Base-by-base conservation (phyloP, 2,329 filamentous ascomycete genomes). In the Aureobasidium sp. region DNA sequence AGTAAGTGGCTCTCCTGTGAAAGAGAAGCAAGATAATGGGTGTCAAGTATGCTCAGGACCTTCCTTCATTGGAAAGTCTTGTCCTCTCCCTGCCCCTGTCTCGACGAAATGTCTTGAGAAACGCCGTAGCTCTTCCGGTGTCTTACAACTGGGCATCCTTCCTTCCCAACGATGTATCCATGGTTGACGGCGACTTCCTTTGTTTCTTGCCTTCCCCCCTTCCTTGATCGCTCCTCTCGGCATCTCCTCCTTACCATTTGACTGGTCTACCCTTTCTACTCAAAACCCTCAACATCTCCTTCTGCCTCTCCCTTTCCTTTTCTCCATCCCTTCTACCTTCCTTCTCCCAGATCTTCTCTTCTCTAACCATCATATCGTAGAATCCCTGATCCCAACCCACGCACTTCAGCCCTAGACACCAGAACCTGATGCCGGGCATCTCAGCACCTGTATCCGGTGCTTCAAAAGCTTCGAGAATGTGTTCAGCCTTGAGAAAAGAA, bases 351-450 rank as follows among this genome's bases (percentile, higher is more conserved):
- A n/a, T 2, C 5, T 4, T 9, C 8, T 53, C 32, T 20, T 55
- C 39, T 9, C 48, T 44, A 23, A 75, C 72, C 8, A 80, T 70
- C 67, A 73, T 68, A 5, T 74, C 66, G 64, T 79, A 79, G 68
- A 80, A 77, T 2, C 70, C 71, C 12, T 64, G 59, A 51, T 77
- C 75, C 68, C 73, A 80, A 15, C 70, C 69, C 3, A 75, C 70
- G 62, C 77, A 80, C 67, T 78, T 66, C 32, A 80, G 69, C 56
- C 80, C 80, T 68, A 80, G 77, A 75, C 75, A 79, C 74, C 74
- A 78, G 27, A 80, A 71, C 20, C 78, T 70, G 9, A 80, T 68
- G 6, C 76, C 77, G 0, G 73, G 73, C 12, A 72, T 70, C 6
- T 72, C 68, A 41, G 73, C 76, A 12, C 36, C 37, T 0, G 70